phyloP scores from a whole-genome alignment of 2,329 filamentous ascomycete genomes.

The Orbilia quercus region DNA sequence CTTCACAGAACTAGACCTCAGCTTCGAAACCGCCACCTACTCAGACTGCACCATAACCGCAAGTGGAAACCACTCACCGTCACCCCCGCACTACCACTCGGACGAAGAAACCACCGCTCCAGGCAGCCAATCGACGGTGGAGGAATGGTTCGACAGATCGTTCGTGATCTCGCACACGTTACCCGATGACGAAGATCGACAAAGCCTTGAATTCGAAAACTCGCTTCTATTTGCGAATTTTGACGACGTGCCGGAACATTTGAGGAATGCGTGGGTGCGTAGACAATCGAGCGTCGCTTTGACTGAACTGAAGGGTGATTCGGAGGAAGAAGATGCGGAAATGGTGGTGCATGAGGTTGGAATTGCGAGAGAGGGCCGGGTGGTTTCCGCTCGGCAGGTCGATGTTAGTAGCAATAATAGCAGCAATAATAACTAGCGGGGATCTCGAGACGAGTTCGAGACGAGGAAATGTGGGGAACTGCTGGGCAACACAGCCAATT shows the following conservation, averaged over 20 bases:
- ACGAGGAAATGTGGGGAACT: conserved; percentile 43
- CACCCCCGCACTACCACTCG: conserved; percentile 16
- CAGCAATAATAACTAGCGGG: conserved; percentile 1
- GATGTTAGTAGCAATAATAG: no score
- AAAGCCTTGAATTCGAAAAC: background rate
- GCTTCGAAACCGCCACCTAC: background rate
- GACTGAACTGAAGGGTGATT: conserved; percentile 3
- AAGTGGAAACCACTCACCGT: background rate
- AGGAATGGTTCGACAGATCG: background rate
- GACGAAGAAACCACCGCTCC: conserved; percentile 11
- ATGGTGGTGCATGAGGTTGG: background rate
- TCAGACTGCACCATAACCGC: no score
- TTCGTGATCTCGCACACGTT: background rate
- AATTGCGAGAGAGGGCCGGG: conserved; percentile 8
- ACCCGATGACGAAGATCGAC: background rate
- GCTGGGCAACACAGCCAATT: conserved; percentile 7
- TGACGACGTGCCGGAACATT: conserved; percentile 8
- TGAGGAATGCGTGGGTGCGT: conserved; percentile 18
- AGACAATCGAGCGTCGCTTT: conserved; percentile 10
- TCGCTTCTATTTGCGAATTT: conserved; percentile 21
- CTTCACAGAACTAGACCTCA: no score
- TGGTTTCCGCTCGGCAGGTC: background rate
- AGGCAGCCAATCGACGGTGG: background rate
- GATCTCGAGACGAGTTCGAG: conserved; percentile 52
- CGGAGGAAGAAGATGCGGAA: background rate